Evolutionary conservation across 805 yeast genomes (phyloP).

Genomic region (Saccharomycopsis sp.): DNA sequence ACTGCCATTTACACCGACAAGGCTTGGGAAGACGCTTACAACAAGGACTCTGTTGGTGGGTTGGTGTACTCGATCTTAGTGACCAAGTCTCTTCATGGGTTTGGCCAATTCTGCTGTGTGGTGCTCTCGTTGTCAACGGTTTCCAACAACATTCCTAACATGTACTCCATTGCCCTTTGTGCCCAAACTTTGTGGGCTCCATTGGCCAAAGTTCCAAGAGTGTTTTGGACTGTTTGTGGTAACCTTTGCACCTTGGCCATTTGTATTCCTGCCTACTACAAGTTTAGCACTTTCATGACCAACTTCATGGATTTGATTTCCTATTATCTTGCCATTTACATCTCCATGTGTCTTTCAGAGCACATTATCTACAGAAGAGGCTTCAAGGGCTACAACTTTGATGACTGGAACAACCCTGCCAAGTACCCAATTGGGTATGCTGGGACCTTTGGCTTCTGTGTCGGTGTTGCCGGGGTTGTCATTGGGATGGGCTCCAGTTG

Average conservation of each 20-base stretch:
- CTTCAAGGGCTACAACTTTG: conserved; percentile 50
- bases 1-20: conserved; percentile 47
- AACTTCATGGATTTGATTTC: conserved; percentile 89
- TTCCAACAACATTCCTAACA: conserved; percentile 87
- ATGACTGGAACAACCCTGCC: conserved; percentile 47
- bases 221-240: conserved; percentile 71
- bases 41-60: conserved; percentile 62
- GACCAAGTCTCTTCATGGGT: conserved; percentile 71
- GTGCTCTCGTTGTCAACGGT: conserved; percentile 77
- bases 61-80: conserved; percentile 72
- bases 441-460: conserved; percentile 67
- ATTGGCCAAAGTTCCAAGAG: conserved; percentile 69
- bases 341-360: conserved; percentile 66
- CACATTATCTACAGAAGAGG: conserved; percentile 74
- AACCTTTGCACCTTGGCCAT: conserved; percentile 73
- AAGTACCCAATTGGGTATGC: conserved; percentile 70
- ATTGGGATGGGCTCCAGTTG: conserved; percentile 83
- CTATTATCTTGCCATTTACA: conserved; percentile 83
- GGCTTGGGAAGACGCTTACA: conserved; percentile 43
- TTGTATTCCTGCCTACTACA: conserved; percentile 80
- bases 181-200: conserved; percentile 80
- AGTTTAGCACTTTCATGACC: conserved; percentile 62
- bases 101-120: conserved; percentile 86
- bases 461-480: conserved; percentile 80
- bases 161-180: conserved; percentile 82